Base-by-base conservation (phyloP, 345 rosid species). In the Odontarrhena argentea region DNA sequence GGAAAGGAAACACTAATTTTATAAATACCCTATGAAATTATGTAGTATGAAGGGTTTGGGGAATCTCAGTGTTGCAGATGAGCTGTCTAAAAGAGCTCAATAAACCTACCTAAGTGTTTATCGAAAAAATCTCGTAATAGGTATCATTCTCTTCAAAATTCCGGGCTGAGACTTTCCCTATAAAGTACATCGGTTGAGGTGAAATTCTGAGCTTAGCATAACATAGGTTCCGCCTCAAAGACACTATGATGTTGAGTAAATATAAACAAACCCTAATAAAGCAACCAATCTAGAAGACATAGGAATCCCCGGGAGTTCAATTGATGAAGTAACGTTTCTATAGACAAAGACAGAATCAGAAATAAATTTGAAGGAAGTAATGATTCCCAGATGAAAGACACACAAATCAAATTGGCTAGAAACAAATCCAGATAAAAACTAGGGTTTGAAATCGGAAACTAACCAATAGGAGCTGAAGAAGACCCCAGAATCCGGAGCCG, bases 361-460 rank as follows among this genome's bases (percentile, higher is more conserved):
- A 45, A 0, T n/a, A 74, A 67, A 54, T n/a, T 28, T 45, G 11
- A n/a, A 46, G 13, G 61, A 44, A 36, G 36, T 60, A 60, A 0
- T 30, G 47, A n/a, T 38, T 41, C n/a, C 25, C 14, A 57, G 63
- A 32, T 49, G 38, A 64, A 30, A 62, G 32, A 32, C 68, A 55
- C 22, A 48, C 34, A 30, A 57, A 64, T 63, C 60, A 63, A 56
- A 22, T 18, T 48, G 40, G 36, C 34, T 40, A 11, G 4, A 49
- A 25, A 26, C 51, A 28, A 71, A 71, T 63, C 56, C 50, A 63
- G 69, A 28, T 6, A 15, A 0, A 52, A 62, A 44, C 42, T 71
- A 71, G 76, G 70, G 76, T 72, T 72, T 65, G 32, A 65, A 55
- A 65, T 47, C 59, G 61, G 26, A 66, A 57, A 72, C 76, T 72